These are phyloP conservation scores for Beauveria varroae DNA, from an alignment of 2,329 filamentous ascomycete species.

Conservation along the genomic window DNA sequence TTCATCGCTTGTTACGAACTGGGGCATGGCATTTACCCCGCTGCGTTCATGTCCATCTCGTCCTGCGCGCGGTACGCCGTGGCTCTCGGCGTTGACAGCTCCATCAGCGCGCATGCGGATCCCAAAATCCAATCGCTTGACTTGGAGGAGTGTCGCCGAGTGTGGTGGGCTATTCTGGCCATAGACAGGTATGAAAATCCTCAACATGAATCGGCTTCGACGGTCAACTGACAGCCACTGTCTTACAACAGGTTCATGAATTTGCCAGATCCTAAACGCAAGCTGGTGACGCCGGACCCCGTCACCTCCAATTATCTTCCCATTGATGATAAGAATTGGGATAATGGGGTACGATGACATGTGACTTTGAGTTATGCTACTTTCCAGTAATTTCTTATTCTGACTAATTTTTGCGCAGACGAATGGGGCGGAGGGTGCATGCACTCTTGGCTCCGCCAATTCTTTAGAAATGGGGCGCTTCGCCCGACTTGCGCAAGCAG, in stretches of 20 bases:
- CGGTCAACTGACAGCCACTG: not conserved
- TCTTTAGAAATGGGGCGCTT: constrained; percentile 11
- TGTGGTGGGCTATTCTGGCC: constrained; percentile 14
- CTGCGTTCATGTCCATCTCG: constrained; percentile 10
- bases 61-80: constrained; percentile 12
- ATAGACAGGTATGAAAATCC: constrained; percentile 10
- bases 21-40: constrained; percentile 13
- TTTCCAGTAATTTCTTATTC: not conserved
- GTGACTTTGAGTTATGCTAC: too few species aligned
- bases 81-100: constrained; percentile 11
- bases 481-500: constrained; percentile 15
- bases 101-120: not conserved
- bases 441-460: constrained; percentile 11
- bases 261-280: constrained; percentile 3
- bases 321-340: constrained; percentile 12
- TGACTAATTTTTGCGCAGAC: not conserved
- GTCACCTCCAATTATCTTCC: constrained; percentile 8
- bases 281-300: constrained; percentile 14
- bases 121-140: constrained; percentile 3
- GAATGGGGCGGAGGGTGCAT: not conserved
- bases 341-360: constrained; percentile 8
- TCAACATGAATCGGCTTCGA: not conserved
- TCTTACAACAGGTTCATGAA: constrained; percentile 6
- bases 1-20: constrained; percentile 12
- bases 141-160: constrained; percentile 13